A percentile compares a stretch with the other conserved stretches of the same genome.
Conservation (phyloP, 331 rosid genomes). For the Rosa hybrid region DNA sequence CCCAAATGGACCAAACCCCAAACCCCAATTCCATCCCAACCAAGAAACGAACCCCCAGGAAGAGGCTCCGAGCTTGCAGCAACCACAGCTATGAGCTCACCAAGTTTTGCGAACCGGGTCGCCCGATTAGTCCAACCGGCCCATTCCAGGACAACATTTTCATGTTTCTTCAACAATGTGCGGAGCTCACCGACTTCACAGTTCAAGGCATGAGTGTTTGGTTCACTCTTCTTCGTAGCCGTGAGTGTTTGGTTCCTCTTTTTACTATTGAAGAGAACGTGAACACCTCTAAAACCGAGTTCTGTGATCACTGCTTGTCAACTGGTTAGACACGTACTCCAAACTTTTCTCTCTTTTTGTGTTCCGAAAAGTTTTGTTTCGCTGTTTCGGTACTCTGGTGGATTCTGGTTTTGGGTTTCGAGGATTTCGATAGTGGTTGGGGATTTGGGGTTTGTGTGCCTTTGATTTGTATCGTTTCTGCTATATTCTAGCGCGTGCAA, state of each 20-base stretch:
- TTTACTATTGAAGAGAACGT: slow-evolving; percentile 73
- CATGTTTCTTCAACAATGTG: slow-evolving; percentile 67
- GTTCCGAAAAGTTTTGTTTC: no score
- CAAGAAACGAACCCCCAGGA: neutral
- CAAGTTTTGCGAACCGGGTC: slow-evolving; percentile 62
- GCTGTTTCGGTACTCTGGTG: neutral
- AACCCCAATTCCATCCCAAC: neutral
- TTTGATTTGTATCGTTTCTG: neutral
- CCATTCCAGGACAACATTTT: slow-evolving; percentile 71
- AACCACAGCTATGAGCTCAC: slow-evolving; percentile 35
- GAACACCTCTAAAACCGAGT: slow-evolving; percentile 45
- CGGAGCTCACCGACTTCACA: slow-evolving; percentile 51
- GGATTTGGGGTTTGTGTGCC: neutral
- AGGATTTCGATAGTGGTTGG: neutral
- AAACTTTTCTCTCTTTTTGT: no score
- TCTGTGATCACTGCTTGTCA: slow-evolving; percentile 60
- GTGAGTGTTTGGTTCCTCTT: slow-evolving; percentile 54
- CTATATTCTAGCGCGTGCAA: neutral
- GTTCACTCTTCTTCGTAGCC: slow-evolving; percentile 57
- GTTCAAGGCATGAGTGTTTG: slow-evolving; percentile 61
- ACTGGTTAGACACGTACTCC: no score
- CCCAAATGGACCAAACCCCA: neutral
- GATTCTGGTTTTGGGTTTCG: neutral
- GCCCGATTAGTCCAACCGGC: slow-evolving; percentile 43
- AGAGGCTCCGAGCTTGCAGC: neutral